Percentiles rank a stretch among this genome's conserved stretches.
Evolutionary conservation across 257 asterid genomes (phyloP).

Genomic region (Solanum tarijense): DNA sequence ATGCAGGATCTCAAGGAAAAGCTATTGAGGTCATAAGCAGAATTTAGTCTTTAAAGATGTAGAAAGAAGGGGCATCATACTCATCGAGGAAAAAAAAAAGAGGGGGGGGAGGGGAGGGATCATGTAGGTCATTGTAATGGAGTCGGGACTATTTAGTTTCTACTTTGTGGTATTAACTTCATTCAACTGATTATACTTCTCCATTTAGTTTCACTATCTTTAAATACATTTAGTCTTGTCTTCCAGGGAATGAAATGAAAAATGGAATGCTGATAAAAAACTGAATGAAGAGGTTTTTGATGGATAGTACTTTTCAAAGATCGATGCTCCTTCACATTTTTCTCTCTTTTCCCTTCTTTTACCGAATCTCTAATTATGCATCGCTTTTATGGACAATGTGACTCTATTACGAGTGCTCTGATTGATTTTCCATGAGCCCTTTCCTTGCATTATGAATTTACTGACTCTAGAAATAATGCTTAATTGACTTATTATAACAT

Average conservation of each 20-base stretch:
- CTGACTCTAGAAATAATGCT: background rate
- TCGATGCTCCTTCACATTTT: background rate
- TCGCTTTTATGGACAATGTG: background rate
- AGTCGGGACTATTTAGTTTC: background rate
- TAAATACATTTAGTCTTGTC: background rate
- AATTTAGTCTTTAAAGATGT: background rate
- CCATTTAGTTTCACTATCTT: background rate
- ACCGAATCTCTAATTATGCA: background rate
- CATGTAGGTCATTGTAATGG: background rate
- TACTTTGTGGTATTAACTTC: background rate
- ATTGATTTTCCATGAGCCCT: background rate
- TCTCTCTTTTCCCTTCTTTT: background rate
- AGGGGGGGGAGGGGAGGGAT: background rate
- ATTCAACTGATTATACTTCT: background rate
- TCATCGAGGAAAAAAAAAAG: background rate
- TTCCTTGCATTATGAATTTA: background rate
- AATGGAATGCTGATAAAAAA: background rate
- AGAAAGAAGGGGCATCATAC: background rate
- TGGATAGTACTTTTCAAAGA: background rate
- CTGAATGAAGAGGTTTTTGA: background rate
- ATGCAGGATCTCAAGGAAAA: background rate
- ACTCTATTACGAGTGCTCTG: background rate
- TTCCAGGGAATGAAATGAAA: background rate
- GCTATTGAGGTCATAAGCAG: background rate
- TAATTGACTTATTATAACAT: background rate